Base-by-base conservation (phyloP, 1,139 yeast species). In the Magnusiomyces suaveolens region DNA sequence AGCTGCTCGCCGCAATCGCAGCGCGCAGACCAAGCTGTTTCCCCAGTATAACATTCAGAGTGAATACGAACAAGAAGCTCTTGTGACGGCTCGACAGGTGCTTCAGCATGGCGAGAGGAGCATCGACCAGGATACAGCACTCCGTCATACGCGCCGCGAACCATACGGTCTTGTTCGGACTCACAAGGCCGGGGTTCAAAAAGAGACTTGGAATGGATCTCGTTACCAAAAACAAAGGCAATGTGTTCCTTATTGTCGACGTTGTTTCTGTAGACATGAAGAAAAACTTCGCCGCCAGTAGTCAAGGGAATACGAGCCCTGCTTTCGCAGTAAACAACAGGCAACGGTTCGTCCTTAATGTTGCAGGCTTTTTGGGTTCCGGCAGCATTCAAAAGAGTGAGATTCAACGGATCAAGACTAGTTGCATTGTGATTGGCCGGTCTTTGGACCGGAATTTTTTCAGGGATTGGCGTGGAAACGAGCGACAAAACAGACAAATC, bases 1-100 rank as follows among this genome's bases (percentile, higher is more conserved):
- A 94, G 87, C 73, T 94, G 98, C 70, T 94, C 98, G 16, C 98
- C 99, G 71, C 99, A 94, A 70, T 94, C 98, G 70, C 98, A 94
- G 54, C 99, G 79, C 1, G 98, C 97, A 57, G 94, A 83, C 97
- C 98, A 94, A 14, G 97, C 97, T 1, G 97, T 92, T 68, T 94
- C 99, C 4, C 98, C 98, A 0, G 99, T 94, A 72, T 92, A 94
- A 69, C 98, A 94, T 68, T 94, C 99, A 3, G 96, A 87, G 67
- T 94, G 99, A 61, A 94, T 89, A 59, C 98, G 78, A 60, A 84
- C 81, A 68, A 88, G 65, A 60, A 87, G 74, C 55, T 66, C 71
- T 47, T 44, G n/a, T 36, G n/a, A 23, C 33, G 23, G 33, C 12
- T 44, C 20, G 29, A 3, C 21, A 16, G 3, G 14, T 12, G 4